phyloP scores from a whole-genome alignment of 106 monocot species.

The Dendrobium nobile region DNA sequence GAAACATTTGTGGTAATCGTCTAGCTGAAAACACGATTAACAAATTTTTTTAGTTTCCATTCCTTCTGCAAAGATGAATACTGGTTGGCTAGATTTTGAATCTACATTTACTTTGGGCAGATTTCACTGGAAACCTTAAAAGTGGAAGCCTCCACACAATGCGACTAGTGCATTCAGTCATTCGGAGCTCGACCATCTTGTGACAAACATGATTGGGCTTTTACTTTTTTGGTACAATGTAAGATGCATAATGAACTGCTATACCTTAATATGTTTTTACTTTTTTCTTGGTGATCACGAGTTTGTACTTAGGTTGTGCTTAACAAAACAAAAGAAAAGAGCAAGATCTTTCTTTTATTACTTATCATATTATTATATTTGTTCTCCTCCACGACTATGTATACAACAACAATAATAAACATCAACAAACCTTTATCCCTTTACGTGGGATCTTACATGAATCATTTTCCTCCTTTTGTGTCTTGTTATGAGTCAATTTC shows the following conservation, averaged over 20 bases:
- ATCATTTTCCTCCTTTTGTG: too few relatives aligned
- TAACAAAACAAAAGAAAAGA: neutral
- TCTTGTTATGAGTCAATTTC: too few relatives aligned
- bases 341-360: neutral
- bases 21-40: neutral
- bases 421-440: too few relatives aligned
- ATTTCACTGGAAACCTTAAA: constrained; percentile 81
- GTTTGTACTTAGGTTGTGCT: neutral
- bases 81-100: neutral
- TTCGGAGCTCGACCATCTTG: constrained; percentile 45
- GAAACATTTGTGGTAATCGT: constrained; percentile 57
- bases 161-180: constrained; percentile 88
- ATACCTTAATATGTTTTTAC: neutral
- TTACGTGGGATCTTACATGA: too few relatives aligned
- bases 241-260: constrained; percentile 13
- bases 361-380: neutral
- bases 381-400: neutral
- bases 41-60: neutral
- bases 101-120: constrained; percentile 31
- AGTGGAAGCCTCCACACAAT: constrained; percentile 72
- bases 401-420: too few relatives aligned
- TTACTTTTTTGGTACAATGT: constrained; percentile 77
- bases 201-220: constrained; percentile 88
- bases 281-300: neutral
- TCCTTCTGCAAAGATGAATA: neutral